These are phyloP conservation scores for Apiotrichum veenhuisii DNA, from an alignment of 1,284 basidiomycete species.

Conservation along the genomic window DNA sequence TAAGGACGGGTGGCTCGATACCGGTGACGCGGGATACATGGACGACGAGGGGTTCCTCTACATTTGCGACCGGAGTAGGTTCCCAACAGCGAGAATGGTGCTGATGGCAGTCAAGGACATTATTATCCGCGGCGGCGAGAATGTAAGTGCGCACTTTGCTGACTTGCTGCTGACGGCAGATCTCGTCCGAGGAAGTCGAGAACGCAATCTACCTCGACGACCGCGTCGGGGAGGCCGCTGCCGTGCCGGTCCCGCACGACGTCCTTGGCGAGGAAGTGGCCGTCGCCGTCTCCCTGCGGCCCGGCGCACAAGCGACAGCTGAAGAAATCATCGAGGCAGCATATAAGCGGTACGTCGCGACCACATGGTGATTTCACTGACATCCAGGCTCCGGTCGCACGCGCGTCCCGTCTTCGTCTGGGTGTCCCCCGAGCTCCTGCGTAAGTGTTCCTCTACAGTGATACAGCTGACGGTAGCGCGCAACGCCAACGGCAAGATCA, in stretches of 20 bases:
- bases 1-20: conserved; percentile 43
- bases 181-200: conserved; percentile 41
- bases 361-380: neutral
- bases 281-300: conserved; percentile 30
- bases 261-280: conserved; percentile 42
- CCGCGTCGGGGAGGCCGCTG: conserved; percentile 35
- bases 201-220: conserved; percentile 40
- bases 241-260: conserved; percentile 35
- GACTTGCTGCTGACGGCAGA: conserved; percentile 17
- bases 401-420: conserved; percentile 15
- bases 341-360: conserved; percentile 1
- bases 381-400: conserved; percentile 8
- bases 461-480: neutral
- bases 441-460: conserved; percentile 18
- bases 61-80: conserved; percentile 34
- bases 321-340: conserved; percentile 11
- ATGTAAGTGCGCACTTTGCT: conserved; percentile 9
- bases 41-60: conserved; percentile 40
- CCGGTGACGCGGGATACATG: conserved; percentile 39
- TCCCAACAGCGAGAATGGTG: neutral
- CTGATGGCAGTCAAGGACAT: conserved; percentile 29
- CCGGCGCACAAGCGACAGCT: conserved; percentile 1
- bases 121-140: conserved; percentile 44
- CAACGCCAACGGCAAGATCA: conserved; percentile 9
- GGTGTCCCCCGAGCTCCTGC: conserved; percentile 5